Percentiles rank a stretch among this genome's conserved stretches.
phyloP scores from a whole-genome alignment of 2,329 filamentous ascomycete species.

The Cladosporium phlei region DNA sequence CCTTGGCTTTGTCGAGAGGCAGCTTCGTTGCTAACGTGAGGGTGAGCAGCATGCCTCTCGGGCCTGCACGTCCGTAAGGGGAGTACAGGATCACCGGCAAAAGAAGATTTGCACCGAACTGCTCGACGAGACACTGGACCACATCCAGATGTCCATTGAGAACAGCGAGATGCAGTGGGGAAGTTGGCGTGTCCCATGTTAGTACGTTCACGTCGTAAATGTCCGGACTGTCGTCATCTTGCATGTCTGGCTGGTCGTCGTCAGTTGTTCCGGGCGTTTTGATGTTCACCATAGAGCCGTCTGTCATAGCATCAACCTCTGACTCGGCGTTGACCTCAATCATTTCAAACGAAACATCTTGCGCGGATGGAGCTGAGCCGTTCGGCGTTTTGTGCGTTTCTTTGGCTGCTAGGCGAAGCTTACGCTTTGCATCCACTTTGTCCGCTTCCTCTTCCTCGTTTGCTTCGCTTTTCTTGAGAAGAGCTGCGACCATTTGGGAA shows the following conservation, averaged over 20 bases:
- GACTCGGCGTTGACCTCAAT: conserved; percentile 41
- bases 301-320: conserved; percentile 39
- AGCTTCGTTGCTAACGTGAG: conserved; percentile 64
- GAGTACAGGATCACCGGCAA: conserved; percentile 64
- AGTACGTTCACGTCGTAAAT: conserved; percentile 72
- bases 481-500: conserved; percentile 62
- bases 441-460: conserved; percentile 65
- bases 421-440: conserved; percentile 34
- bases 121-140: conserved; percentile 61
- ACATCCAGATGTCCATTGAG: conserved; percentile 64
- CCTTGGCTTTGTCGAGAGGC: conserved; percentile 57
- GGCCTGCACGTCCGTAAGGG: conserved; percentile 36
- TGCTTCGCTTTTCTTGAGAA: conserved; percentile 67
- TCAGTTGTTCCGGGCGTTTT: conserved; percentile 24
- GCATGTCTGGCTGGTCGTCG: conserved; percentile 36
- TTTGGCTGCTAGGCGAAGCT: conserved; percentile 18
- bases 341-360: conserved; percentile 37
- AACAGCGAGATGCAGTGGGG: conserved; percentile 75
- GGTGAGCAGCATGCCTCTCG: conserved; percentile 56
- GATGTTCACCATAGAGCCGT: conserved; percentile 72
- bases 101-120: conserved; percentile 73
- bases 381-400: background rate
- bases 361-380: background rate
- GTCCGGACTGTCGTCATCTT: conserved; percentile 65
- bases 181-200: conserved; percentile 73